phyloP scores from a whole-genome alignment of 495 filamentous ascomycete genomes.

The Neurospora discreta region DNA sequence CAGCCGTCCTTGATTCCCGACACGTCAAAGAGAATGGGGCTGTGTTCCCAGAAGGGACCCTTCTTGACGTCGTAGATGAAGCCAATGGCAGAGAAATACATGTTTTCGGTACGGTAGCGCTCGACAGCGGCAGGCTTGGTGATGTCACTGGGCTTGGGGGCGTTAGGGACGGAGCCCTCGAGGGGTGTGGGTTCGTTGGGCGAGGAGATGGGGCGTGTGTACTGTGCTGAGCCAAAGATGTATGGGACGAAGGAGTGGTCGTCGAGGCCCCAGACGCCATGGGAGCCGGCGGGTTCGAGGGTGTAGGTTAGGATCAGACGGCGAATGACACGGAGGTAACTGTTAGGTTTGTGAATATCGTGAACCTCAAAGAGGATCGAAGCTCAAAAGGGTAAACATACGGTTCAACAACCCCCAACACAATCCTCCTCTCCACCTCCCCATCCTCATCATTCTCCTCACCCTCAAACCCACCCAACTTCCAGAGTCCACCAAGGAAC shows the following conservation, averaged over 20 bases:
- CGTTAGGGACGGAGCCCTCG: constrained; percentile 62
- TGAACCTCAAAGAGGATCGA: neutral
- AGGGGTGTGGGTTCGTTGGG: constrained; percentile 50
- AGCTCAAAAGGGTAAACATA: constrained; percentile 33
- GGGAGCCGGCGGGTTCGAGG: constrained; percentile 89
- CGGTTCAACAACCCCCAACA: constrained; percentile 73
- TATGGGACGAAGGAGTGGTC: constrained; percentile 97
- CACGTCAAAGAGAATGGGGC: constrained; percentile 89
- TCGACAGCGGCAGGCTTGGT: constrained; percentile 55
- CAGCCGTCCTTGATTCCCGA: constrained; percentile 82
- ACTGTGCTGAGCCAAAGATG: constrained; percentile 87
- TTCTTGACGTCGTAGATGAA: constrained; percentile 98
- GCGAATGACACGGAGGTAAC: constrained; percentile 74
- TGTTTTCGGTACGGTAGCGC: constrained; percentile 56
- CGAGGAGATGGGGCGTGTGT: constrained; percentile 58
- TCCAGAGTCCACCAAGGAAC: constrained; percentile 85
- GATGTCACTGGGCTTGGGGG: constrained; percentile 61
- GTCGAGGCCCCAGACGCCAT: constrained; percentile 94
- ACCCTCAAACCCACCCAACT: constrained; percentile 64
- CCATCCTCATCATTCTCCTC: constrained; percentile 27
- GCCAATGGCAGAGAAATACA: constrained; percentile 97
- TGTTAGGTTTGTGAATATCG: constrained; percentile 16
- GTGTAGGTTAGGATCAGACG: constrained; percentile 83
- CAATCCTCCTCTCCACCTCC: constrained; percentile 58
- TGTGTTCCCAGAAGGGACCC: constrained; percentile 98